These are phyloP conservation scores for Phytopythium cucurbitacearum DNA, from an alignment of 352 stramenopile genomes.

Conservation along the genomic window DNA sequence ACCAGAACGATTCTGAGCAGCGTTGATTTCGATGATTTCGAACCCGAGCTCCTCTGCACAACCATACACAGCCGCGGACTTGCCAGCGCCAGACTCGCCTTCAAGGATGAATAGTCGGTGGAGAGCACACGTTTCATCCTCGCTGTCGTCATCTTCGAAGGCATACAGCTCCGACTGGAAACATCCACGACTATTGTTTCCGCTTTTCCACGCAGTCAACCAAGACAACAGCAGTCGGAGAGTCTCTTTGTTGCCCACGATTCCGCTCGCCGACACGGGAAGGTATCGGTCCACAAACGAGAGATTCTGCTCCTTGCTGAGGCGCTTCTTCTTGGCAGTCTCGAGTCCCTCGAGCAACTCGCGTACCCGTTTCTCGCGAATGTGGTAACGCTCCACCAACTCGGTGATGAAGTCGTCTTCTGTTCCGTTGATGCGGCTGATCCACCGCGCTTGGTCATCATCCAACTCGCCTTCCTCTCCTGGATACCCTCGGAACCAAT, in stretches of 20 bases:
- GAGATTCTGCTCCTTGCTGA: conserved; percentile 46
- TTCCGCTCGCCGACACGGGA: conserved; percentile 43
- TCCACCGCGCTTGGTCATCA: conserved; percentile 4
- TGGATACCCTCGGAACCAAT: conserved; percentile 52
- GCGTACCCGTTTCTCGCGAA: conserved; percentile 54
- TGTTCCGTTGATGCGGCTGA: not conserved
- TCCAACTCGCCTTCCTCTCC: not conserved
- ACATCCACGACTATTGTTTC: conserved; percentile 38
- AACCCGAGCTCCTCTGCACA: conserved; percentile 79
- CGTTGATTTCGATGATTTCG: conserved; percentile 85
- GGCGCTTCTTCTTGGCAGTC: conserved; percentile 34
- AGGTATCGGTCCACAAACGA: conserved; percentile 65
- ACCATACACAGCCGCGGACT: conserved; percentile 76
- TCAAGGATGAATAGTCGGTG: conserved; percentile 73
- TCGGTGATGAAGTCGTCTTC: conserved; percentile 45
- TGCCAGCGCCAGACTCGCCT: conserved; percentile 63
- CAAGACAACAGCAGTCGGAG: conserved; percentile 66
- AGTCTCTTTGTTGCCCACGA: conserved; percentile 65
- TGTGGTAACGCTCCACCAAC: conserved; percentile 39
- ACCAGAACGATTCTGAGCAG: conserved; percentile 63
- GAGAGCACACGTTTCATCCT: conserved; percentile 49
- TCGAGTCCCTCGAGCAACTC: conserved; percentile 46
- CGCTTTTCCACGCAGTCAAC: conserved; percentile 72
- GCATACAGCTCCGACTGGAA: conserved; percentile 64
- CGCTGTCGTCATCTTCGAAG: conserved; percentile 57